Evolutionary conservation across 2,329 filamentous ascomycete genomes (phyloP).

Genomic region (Pestalotiopsis sp.): DNA sequence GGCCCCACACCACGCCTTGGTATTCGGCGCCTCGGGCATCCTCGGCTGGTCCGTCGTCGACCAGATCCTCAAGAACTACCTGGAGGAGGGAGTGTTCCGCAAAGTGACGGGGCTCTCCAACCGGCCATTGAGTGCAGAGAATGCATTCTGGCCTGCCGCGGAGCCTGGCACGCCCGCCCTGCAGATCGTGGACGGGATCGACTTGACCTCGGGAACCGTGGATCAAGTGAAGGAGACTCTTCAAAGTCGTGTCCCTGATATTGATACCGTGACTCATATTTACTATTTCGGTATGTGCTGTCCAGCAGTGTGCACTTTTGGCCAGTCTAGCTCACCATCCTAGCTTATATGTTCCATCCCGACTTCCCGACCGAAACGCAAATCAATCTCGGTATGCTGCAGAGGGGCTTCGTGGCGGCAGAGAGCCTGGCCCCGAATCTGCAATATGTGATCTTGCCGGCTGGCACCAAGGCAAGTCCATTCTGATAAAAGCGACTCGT

Average conservation of each 20-base stretch:
- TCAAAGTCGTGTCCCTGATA: background rate
- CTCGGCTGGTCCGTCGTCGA: background rate
- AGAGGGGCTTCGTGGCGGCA: slow-evolving; percentile 3
- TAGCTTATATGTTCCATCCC: slow-evolving; percentile 3
- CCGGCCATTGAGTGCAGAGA: background rate
- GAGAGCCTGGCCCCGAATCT: slow-evolving; percentile 3
- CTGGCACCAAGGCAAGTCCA: slow-evolving; percentile 2
- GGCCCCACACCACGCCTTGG: background rate
- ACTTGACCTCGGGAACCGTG: background rate
- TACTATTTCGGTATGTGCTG: background rate
- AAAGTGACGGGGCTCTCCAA: background rate
- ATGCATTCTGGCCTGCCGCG: background rate
- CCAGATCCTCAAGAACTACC: slow-evolving; percentile 5
- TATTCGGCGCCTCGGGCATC: slow-evolving; percentile 5
- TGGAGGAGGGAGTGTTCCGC: background rate
- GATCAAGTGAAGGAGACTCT: background rate
- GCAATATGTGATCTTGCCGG: slow-evolving; percentile 7
- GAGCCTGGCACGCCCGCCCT: background rate
- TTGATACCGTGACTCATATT: background rate
- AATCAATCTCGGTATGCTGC: slow-evolving; percentile 13
- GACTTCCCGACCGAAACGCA: slow-evolving; percentile 1
- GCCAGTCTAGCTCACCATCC: background rate
- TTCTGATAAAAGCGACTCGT: background rate
- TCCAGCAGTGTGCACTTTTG: background rate
- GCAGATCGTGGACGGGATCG: background rate